Percentiles rank a stretch among this genome's conserved stretches.
Evolutionary conservation across 1,284 basidiomycete species (phyloP).

Genomic region (Moniliella sp.): DNA sequence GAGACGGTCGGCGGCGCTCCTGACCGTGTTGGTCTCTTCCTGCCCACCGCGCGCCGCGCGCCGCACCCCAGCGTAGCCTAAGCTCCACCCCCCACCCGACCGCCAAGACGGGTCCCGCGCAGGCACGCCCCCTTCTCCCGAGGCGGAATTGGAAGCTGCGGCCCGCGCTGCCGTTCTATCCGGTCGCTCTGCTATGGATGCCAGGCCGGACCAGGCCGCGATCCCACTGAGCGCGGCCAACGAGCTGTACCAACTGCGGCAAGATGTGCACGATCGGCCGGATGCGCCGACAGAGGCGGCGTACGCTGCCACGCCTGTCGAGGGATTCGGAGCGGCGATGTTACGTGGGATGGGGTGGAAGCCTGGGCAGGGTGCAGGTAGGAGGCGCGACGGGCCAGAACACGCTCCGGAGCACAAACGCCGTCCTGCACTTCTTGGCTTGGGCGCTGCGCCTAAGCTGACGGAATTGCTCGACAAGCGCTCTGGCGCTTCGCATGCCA

Average conservation of each 20-base stretch:
- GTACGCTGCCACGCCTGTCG: conserved; percentile 71
- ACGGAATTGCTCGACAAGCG: too few relatives aligned
- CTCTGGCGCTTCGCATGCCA: too few relatives aligned
- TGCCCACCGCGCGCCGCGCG: too few relatives aligned
- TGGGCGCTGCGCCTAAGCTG: too few relatives aligned
- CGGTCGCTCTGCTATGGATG: neutral
- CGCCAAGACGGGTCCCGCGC: too few relatives aligned
- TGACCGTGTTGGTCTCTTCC: too few relatives aligned
- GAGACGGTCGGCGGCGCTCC: too few relatives aligned
- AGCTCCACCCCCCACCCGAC: too few relatives aligned
- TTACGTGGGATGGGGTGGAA: conserved; percentile 93
- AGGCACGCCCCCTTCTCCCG: neutral
- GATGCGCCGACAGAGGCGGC: conserved; percentile 50
- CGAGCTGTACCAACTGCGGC: conserved; percentile 16
- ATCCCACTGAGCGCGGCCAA: neutral
- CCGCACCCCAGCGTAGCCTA: too few relatives aligned
- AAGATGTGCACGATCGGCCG: conserved; percentile 20
- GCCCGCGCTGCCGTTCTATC: neutral
- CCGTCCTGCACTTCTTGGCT: conserved; percentile 18
- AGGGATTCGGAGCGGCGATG: conserved; percentile 77
- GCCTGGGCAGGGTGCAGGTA: conserved; percentile 48
- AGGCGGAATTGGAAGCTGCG: neutral
- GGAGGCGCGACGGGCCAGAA: conserved; percentile 16
- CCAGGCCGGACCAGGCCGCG: neutral
- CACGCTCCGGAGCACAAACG: conserved; percentile 19